Conservation (phyloP, 177 flowering plant species). For the Telopea speciosissima region DNA sequence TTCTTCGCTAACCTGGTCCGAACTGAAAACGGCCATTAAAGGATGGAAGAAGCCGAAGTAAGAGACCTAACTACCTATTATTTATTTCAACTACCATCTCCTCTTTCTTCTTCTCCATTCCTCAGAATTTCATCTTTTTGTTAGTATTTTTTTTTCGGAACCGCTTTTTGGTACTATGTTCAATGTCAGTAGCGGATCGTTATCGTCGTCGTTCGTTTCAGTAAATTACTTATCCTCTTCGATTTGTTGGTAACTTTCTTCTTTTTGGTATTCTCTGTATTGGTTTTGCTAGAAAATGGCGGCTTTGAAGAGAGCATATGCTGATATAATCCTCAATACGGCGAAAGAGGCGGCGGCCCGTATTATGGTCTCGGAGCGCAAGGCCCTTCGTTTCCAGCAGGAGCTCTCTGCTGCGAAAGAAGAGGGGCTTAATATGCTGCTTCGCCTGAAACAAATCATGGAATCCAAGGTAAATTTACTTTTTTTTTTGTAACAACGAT, state of each 20-base stretch:
- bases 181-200: not conserved
- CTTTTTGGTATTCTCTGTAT: not conserved
- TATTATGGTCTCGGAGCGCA: slow-evolving; percentile 64
- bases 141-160: not conserved
- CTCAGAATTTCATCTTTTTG: slow-evolving; percentile 1
- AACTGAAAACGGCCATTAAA: slow-evolving; percentile 7
- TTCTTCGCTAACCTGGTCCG: slow-evolving; percentile 7
- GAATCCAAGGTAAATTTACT: slow-evolving; percentile 51
- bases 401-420: slow-evolving; percentile 55
- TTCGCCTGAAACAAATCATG: slow-evolving; percentile 60
- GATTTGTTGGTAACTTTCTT: too few species aligned
- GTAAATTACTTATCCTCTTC: not conserved
- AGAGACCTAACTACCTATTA: slow-evolving; percentile 2
- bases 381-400: slow-evolving; percentile 42
- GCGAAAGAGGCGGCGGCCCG: slow-evolving; percentile 87
- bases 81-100: not conserved
- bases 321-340: slow-evolving; percentile 71
- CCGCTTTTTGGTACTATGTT: slow-evolving; percentile 8
- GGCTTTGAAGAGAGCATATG: slow-evolving; percentile 79
- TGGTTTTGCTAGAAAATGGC: slow-evolving; percentile 42
- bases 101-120: not conserved
- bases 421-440: slow-evolving; percentile 56
- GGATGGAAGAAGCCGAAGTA: slow-evolving; percentile 44
- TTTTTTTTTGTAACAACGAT: not conserved
- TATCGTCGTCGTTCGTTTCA: not conserved